phyloP scores from a whole-genome alignment of 2,329 filamentous ascomycete species.

The Trichophyton benhamiae region DNA sequence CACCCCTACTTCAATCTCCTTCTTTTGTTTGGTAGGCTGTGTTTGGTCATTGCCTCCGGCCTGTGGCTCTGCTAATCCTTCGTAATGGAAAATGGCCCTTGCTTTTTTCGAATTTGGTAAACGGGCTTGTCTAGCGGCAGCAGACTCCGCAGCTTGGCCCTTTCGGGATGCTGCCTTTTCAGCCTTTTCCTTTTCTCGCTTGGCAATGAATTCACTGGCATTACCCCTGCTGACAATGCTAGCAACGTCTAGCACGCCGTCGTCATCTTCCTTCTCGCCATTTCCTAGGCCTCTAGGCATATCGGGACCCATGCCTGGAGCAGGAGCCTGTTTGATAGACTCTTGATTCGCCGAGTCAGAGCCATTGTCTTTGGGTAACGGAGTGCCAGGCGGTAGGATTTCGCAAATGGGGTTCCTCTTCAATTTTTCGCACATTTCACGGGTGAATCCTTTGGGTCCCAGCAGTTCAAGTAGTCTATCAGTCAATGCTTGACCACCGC shows the following conservation, averaged over 20 bases:
- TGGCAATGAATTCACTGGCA: conserved; percentile 50
- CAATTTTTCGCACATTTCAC: conserved; percentile 54
- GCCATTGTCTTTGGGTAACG: conserved; percentile 43
- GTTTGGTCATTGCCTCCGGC: conserved; percentile 39
- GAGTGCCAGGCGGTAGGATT: conserved; percentile 43
- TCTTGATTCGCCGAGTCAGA: conserved; percentile 29
- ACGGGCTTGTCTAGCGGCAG: conserved; percentile 36
- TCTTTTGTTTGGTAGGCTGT: conserved; percentile 38
- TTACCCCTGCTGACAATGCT: conserved; percentile 50
- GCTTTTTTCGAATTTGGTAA: conserved; percentile 49
- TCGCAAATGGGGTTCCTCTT: conserved; percentile 53
- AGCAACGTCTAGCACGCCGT: conserved; percentile 52
- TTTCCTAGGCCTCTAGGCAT: conserved; percentile 36
- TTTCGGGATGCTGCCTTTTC: conserved; percentile 45
- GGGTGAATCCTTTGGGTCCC: conserved; percentile 42
- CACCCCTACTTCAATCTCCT: conserved; percentile 49
- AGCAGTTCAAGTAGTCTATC: conserved; percentile 57
- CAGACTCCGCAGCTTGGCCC: conserved; percentile 32
- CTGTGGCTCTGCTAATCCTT: conserved; percentile 45
- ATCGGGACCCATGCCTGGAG: conserved; percentile 44
- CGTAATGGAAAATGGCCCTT: conserved; percentile 49
- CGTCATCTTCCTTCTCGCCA: conserved; percentile 40
- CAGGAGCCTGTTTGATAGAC: conserved; percentile 26
- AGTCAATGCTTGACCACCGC: conserved; percentile 82
- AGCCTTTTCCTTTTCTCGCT: conserved; percentile 51